Conservation (phyloP, 2,329 filamentous ascomycete genomes). For the Trichoderma cornu-damae region DNA sequence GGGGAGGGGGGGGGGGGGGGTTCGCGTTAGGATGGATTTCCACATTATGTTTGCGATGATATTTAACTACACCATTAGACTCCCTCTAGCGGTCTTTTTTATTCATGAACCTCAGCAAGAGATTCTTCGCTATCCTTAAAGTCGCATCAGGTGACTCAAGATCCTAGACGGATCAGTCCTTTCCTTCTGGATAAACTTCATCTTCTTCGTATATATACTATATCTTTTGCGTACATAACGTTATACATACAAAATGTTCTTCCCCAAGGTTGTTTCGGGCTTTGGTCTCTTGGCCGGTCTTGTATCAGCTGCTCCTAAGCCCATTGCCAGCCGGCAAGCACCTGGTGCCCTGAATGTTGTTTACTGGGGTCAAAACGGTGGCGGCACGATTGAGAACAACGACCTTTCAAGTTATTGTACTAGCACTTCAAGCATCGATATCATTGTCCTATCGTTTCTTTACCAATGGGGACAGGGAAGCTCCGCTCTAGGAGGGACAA, state of each 20-base stretch:
- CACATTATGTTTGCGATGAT: neutral
- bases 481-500: constrained; percentile 36
- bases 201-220: constrained; percentile 12
- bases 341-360: constrained; percentile 29
- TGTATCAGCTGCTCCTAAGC: constrained; percentile 16
- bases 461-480: constrained; percentile 35
- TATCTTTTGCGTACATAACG: neutral
- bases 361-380: constrained; percentile 28
- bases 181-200: neutral
- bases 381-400: constrained; percentile 31
- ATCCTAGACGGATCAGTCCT: constrained; percentile 13
- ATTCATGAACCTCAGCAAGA: neutral
- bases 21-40: neutral
- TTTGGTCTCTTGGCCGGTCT: constrained; percentile 13
- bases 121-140: neutral
- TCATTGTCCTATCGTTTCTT: constrained; percentile 40
- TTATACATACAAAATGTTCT: constrained; percentile 15
- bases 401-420: constrained; percentile 23
- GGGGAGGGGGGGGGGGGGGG: too few relatives aligned
- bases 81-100: neutral
- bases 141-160: neutral
- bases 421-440: constrained; percentile 34
- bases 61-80: neutral
- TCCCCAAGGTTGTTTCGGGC: constrained; percentile 1
- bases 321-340: constrained; percentile 12